phyloP scores from a whole-genome alignment of 1,284 basidiomycete species.

The Peniophora sp. region DNA sequence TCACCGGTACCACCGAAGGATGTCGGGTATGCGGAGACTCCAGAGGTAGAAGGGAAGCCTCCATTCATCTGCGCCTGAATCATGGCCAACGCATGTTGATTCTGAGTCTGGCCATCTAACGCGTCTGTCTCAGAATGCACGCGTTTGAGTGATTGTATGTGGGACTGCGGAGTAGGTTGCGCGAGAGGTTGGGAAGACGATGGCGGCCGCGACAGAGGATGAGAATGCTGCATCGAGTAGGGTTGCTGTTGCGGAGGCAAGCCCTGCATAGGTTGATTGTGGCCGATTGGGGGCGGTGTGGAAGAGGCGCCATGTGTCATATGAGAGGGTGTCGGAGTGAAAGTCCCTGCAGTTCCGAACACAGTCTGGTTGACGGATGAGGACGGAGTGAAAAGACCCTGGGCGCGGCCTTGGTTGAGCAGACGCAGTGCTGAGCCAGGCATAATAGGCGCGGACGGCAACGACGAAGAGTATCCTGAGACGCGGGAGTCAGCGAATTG shows the following conservation, averaged over 20 bases:
- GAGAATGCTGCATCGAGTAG: no score
- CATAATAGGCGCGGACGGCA: constrained; percentile 72
- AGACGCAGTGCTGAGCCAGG: constrained; percentile 73
- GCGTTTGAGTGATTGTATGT: constrained; percentile 33
- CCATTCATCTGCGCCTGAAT: neutral
- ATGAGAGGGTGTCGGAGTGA: constrained; percentile 31
- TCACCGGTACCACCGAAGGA: constrained; percentile 34
- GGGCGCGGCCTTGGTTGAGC: constrained; percentile 76
- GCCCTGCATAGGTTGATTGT: neutral
- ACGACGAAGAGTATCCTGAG: constrained; percentile 43
- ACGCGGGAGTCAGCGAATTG: constrained; percentile 26
- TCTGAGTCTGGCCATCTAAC: neutral
- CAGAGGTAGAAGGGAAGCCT: neutral
- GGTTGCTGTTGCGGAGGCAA: neutral
- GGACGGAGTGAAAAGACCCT: constrained; percentile 77
- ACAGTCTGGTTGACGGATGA: constrained; percentile 40
- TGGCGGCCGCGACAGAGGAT: no score
- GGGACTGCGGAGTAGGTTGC: constrained; percentile 4
- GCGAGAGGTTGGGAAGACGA: no score
- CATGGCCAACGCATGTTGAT: neutral
- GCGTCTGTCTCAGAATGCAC: constrained; percentile 38
- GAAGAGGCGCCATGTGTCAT: constrained; percentile 30
- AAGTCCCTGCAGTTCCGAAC: constrained; percentile 16
- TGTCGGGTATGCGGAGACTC: constrained; percentile 37
- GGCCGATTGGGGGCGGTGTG: constrained; percentile 43